Evolutionary conservation across 345 rosid species (phyloP).

Genomic region (Carallia pectinifolia): DNA sequence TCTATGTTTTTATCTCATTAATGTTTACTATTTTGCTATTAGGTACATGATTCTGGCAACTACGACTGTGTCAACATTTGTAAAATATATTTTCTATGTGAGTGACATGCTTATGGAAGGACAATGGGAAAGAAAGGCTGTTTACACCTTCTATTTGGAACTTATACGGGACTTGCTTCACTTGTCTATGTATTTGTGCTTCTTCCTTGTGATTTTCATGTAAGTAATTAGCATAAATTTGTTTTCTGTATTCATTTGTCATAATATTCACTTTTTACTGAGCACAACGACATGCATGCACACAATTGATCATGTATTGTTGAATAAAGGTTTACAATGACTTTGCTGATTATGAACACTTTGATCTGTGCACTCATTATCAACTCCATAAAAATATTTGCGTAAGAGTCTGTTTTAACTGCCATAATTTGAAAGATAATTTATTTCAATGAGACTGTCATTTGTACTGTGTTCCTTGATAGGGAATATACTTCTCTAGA

Average conservation of each 20-base stretch:
- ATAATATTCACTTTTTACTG: neutral
- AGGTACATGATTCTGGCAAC: constrained; percentile 98
- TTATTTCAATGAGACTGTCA: neutral
- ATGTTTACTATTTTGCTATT: constrained; percentile 13
- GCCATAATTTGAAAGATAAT: neutral
- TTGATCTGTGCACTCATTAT: neutral
- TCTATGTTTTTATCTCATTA: neutral
- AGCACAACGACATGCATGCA: too few relatives aligned
- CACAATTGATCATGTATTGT: too few relatives aligned
- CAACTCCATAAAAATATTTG: neutral
- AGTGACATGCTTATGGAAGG: constrained; percentile 94
- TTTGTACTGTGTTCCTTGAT: too few relatives aligned
- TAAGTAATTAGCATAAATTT: constrained; percentile 40
- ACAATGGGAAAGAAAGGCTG: constrained; percentile 93
- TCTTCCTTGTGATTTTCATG: constrained; percentile 95
- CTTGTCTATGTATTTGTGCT: constrained; percentile 90
- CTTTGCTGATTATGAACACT: neutral
- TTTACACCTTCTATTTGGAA: constrained; percentile 92
- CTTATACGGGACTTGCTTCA: constrained; percentile 94
- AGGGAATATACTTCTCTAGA: too few relatives aligned
- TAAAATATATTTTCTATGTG: constrained; percentile 82
- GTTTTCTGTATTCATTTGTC: neutral
- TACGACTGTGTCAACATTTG: constrained; percentile 75
- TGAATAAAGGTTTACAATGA: neutral
- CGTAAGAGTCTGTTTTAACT: neutral